Evolutionary conservation across 495 filamentous ascomycete species (phyloP).

Genomic region (Aspergillus indologenus): DNA sequence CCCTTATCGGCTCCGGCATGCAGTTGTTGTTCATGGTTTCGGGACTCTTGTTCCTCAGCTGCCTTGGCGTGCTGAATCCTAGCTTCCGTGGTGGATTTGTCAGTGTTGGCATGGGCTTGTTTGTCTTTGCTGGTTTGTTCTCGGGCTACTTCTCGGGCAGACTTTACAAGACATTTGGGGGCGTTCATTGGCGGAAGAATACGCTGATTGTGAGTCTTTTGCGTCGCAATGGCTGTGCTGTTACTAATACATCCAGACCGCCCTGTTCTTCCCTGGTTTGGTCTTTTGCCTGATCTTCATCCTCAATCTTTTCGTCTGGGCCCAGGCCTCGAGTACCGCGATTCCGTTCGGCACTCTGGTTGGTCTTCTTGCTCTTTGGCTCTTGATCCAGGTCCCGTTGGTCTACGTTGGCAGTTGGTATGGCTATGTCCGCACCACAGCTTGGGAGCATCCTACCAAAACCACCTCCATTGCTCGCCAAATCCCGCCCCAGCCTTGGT

Average conservation of each 20-base stretch:
- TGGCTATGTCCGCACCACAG: slow-evolving; percentile 61
- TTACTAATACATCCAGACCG: slow-evolving; percentile 52
- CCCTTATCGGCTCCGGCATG: slow-evolving; percentile 83
- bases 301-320: slow-evolving; percentile 92
- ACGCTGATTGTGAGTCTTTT: slow-evolving; percentile 56
- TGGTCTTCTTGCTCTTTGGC: slow-evolving; percentile 76
- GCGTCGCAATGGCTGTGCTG: not conserved
- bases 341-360: slow-evolving; percentile 85
- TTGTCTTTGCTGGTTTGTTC: slow-evolving; percentile 83
- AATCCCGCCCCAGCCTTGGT: slow-evolving; percentile 80
- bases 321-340: slow-evolving; percentile 85
- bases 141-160: slow-evolving; percentile 90
- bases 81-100: slow-evolving; percentile 92
- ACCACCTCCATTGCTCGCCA: slow-evolving; percentile 70
- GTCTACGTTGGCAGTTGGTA: slow-evolving; percentile 84
- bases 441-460: slow-evolving; percentile 89
- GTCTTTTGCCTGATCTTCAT: slow-evolving; percentile 77
- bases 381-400: slow-evolving; percentile 84
- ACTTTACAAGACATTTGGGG: slow-evolving; percentile 85
- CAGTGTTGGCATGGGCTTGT: slow-evolving; percentile 80
- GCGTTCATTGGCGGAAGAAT: slow-evolving; percentile 75
- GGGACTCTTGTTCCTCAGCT: slow-evolving; percentile 74
- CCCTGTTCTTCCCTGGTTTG: slow-evolving; percentile 78
- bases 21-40: slow-evolving; percentile 85
- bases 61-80: slow-evolving; percentile 81